A percentile compares a stretch with the other conserved stretches of the same genome.
phyloP scores from a whole-genome alignment of 306 rosid species.

The Dryas octopetala region DNA sequence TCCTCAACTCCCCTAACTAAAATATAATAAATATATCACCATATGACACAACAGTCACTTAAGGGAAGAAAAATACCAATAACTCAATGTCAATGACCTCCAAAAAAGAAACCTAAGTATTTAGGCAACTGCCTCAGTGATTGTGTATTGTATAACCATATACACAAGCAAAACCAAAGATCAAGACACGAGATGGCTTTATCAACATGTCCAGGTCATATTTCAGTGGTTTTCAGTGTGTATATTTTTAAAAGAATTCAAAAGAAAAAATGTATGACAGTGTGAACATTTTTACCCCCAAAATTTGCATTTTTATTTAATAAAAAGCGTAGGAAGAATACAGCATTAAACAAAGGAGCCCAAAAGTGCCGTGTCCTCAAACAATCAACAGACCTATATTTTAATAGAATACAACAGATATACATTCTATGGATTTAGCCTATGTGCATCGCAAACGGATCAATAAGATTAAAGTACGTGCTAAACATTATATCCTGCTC shows the following conservation, averaged over 20 bases:
- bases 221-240: too few species aligned
- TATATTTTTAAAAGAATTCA: too few species aligned
- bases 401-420: neutral
- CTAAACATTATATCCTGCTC: neutral
- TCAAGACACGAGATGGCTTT: neutral
- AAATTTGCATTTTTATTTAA: neutral
- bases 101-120: neutral
- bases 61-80: neutral
- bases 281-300: neutral
- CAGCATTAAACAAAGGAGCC: neutral
- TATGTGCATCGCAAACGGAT: neutral
- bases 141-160: neutral
- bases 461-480: neutral
- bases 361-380: neutral
- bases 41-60: neutral
- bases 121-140: conserved; percentile 1
- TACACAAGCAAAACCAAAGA: neutral
- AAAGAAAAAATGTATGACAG: neutral
- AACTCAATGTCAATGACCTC: neutral
- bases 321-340: neutral
- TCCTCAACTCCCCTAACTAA: neutral
- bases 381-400: neutral
- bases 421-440: neutral
- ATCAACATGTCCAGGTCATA: too few species aligned
- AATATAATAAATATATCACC: neutral